Conservation (phyloP, 1,284 basidiomycete genomes). For the Coniferiporia weirii region DNA sequence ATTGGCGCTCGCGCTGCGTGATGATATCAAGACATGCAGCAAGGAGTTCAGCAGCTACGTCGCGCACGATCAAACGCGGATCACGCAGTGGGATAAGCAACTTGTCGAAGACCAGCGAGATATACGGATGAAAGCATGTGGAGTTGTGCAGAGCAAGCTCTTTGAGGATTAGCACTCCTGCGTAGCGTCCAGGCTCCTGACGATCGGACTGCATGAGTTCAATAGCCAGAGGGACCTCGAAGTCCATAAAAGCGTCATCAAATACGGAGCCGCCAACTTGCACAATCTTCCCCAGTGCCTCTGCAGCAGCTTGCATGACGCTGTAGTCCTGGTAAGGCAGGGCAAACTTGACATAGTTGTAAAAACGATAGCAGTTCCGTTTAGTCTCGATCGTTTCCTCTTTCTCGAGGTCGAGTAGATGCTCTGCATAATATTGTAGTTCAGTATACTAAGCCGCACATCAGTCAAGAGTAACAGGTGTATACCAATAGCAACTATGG, state of each 20-base stretch:
- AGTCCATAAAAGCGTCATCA: conserved; percentile 84
- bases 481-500: conserved; percentile 77
- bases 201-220: conserved; percentile 73
- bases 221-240: conserved; percentile 77
- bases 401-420: conserved; percentile 63
- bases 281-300: conserved; percentile 78
- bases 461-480: conserved; percentile 13
- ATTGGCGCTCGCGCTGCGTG: conserved; percentile 63
- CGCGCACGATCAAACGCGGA: conserved; percentile 77
- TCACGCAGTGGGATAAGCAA: conserved; percentile 87
- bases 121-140: conserved; percentile 81
- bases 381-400: conserved; percentile 75
- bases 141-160: conserved; percentile 86
- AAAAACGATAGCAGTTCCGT: conserved; percentile 78
- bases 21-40: conserved; percentile 88
- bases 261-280: conserved; percentile 77
- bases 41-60: conserved; percentile 86
- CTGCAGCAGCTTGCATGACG: conserved; percentile 86
- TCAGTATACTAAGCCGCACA: conserved; percentile 19
- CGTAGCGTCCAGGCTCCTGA: conserved; percentile 73
- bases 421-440: conserved; percentile 42
- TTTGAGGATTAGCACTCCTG: conserved; percentile 84
- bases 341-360: conserved; percentile 86
- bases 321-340: conserved; percentile 80
- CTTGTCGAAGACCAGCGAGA: conserved; percentile 84